These are phyloP conservation scores for Klebsormidium nitens DNA, from an alignment of 139 green algal genomes.

Conservation along the genomic window DNA sequence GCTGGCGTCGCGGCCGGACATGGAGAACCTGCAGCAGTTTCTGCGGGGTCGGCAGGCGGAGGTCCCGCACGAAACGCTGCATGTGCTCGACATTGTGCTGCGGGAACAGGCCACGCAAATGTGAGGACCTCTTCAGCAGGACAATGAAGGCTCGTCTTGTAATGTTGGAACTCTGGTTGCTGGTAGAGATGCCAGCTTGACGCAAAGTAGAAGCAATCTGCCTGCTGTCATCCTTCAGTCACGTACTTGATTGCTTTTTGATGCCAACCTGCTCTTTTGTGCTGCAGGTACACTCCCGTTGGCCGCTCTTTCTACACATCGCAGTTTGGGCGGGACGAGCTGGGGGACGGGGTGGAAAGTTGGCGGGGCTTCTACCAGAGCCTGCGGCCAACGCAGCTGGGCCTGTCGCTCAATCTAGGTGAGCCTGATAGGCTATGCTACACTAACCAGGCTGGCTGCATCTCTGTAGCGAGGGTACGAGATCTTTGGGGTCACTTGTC, in stretches of 20 bases:
- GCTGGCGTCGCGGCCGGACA: neutral
- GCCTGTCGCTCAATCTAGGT: too few relatives aligned
- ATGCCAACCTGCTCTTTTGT: too few relatives aligned
- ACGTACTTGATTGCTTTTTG: neutral
- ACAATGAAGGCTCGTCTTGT: too few relatives aligned
- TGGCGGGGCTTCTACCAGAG: constrained; percentile 17
- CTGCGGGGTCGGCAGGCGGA: constrained; percentile 1
- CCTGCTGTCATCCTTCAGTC: neutral
- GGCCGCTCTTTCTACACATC: constrained; percentile 14
- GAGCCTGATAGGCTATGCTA: too few relatives aligned
- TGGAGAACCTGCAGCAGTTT: neutral
- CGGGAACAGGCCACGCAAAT: neutral
- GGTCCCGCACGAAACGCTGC: constrained; percentile 3
- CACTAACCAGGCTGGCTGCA: too few relatives aligned
- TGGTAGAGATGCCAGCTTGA: too few relatives aligned
- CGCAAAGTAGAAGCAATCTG: neutral
- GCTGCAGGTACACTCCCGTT: too few relatives aligned
- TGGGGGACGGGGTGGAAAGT: neutral
- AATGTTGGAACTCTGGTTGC: too few relatives aligned
- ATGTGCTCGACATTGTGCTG: constrained; percentile 13
- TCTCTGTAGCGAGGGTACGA: too few relatives aligned
- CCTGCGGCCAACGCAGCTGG: constrained; percentile 6
- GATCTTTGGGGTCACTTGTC: too few relatives aligned
- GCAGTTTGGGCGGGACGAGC: neutral
- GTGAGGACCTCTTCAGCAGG: too few relatives aligned